A percentile compares a stretch with the other conserved stretches of the same genome.
Conservation (phyloP, 2,329 filamentous ascomycete species). For the Akanthomyces lecanii region DNA sequence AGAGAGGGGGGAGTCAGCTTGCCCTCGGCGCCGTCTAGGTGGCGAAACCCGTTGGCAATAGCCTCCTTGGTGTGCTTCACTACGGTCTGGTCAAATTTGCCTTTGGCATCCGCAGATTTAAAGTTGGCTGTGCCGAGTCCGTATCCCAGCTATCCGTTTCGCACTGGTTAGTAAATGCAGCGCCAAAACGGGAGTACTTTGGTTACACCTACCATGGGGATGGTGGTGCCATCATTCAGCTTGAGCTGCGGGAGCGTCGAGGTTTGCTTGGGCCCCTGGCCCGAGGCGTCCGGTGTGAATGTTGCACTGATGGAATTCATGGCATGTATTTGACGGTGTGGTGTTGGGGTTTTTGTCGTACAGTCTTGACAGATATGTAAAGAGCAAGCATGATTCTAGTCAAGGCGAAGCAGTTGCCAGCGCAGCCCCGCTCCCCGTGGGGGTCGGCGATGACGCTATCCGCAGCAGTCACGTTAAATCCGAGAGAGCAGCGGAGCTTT, state of each 20-base stretch:
- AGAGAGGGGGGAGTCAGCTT: background rate
- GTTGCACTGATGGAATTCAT: constrained; percentile 42
- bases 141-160: constrained; percentile 55
- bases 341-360: background rate
- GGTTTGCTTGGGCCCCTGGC: constrained; percentile 37
- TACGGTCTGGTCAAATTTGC: constrained; percentile 51
- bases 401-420: background rate
- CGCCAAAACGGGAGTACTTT: constrained; percentile 17
- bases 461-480: constrained; percentile 1
- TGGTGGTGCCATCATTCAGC: constrained; percentile 69
- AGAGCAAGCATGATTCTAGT: background rate
- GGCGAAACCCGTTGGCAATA: constrained; percentile 64
- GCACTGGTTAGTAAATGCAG: background rate
- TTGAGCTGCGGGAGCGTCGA: constrained; percentile 54
- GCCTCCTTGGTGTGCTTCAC: constrained; percentile 53
- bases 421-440: background rate
- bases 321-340: background rate
- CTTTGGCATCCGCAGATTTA: constrained; percentile 44
- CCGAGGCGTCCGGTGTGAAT: constrained; percentile 37
- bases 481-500: background rate
- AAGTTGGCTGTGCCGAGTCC: constrained; percentile 66
- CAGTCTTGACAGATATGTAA: background rate
- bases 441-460: constrained; percentile 9
- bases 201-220: constrained; percentile 55
- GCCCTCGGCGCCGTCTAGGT: constrained; percentile 73